Evolutionary conservation across 2,329 filamentous ascomycete species (phyloP), one percentile per base, ranked within the genome.

Genomic region (Grosmannia penicillata): DNA sequence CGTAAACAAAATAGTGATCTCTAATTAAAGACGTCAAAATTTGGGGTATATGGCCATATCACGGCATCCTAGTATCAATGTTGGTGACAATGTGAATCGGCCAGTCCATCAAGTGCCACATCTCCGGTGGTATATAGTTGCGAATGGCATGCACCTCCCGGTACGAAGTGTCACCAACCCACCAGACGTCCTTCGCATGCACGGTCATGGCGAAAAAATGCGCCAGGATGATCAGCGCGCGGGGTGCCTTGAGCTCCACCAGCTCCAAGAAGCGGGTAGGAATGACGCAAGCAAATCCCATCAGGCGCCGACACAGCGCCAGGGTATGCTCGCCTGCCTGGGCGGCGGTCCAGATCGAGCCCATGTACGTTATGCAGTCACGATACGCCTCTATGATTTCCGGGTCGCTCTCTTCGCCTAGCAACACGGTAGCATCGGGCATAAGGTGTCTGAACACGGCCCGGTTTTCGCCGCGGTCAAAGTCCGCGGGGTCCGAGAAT

Each of bases 181-280:
- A 40, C 38, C 38, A 40, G 14, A 40, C 22, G n/a, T 36, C 27
- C 19, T 27, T 18, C 10, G 38, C 38, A 17, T 15, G 27, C 13
- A 15, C 32, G 5, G 33, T 27, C 19, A 40, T 26, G 15, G 45
- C 47, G 9, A 52, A 52, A 27, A 47, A 50, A 32, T 50, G 44
- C 8, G 47, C 49, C 31, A 52, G 40, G 28, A 52, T 40, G 15
- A 47, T 41, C 21, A 52, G 38, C 4, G 48, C 47, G 11, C 48
- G 46, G 11, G 49, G 45, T 9, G 38, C 39, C n/a, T 36, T 32
- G 19, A 37, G 24, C 21, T 41, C 43, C 13, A 52, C 33, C 10
- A 51, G 39, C 36, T 37, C 27, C 23, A 47, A 37, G 29, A 47
- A 47, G 2, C 33, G 43, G 3, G 37, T 37, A 3, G 50, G 46